These are phyloP conservation scores for Chenopodium album DNA, from an alignment of 148 eudicot species.

Conservation along the genomic window DNA sequence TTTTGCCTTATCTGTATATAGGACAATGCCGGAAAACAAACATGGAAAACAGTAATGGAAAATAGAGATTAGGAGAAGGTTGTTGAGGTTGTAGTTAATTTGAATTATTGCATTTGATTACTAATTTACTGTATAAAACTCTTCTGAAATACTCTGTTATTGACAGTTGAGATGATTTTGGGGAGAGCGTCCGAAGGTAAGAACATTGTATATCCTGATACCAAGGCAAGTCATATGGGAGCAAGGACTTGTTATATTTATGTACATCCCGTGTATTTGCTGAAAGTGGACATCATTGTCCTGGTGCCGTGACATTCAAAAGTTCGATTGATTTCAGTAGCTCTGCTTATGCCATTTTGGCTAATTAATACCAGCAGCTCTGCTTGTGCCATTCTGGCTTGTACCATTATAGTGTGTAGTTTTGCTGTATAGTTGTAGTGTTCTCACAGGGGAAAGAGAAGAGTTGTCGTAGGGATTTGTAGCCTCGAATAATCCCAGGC, in stretches of 20 bases:
- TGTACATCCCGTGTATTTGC: slow-evolving; percentile 6
- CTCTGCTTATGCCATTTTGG: slow-evolving; percentile 12
- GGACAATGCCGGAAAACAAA: slow-evolving; percentile 31
- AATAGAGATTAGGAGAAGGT: slow-evolving; percentile 20
- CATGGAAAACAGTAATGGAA: slow-evolving; percentile 20
- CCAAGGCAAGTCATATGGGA: slow-evolving; percentile 25
- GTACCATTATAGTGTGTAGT: slow-evolving; percentile 39
- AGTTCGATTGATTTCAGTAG: slow-evolving; percentile 17
- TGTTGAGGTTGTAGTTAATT: slow-evolving; percentile 15
- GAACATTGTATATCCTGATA: slow-evolving; percentile 16
- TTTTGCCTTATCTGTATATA: slow-evolving; percentile 26
- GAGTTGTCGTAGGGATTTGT: slow-evolving; percentile 29
- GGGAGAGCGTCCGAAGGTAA: slow-evolving; percentile 24
- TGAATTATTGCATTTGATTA: background rate
- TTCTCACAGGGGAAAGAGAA: slow-evolving; percentile 22
- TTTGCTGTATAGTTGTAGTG: slow-evolving; percentile 44
- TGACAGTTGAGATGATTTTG: slow-evolving; percentile 20
- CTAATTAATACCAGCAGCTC: slow-evolving; percentile 13
- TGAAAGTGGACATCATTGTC: slow-evolving; percentile 20
- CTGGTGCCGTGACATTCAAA: slow-evolving; percentile 11
- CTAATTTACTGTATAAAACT: slow-evolving; percentile 13
- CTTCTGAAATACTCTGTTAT: slow-evolving; percentile 22
- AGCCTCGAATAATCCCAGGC: slow-evolving; percentile 38
- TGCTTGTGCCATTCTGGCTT: slow-evolving; percentile 25
- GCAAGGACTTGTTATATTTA: slow-evolving; percentile 10